Conservation (phyloP, 176 grass and related monocot species). For the Oryza punctata region DNA sequence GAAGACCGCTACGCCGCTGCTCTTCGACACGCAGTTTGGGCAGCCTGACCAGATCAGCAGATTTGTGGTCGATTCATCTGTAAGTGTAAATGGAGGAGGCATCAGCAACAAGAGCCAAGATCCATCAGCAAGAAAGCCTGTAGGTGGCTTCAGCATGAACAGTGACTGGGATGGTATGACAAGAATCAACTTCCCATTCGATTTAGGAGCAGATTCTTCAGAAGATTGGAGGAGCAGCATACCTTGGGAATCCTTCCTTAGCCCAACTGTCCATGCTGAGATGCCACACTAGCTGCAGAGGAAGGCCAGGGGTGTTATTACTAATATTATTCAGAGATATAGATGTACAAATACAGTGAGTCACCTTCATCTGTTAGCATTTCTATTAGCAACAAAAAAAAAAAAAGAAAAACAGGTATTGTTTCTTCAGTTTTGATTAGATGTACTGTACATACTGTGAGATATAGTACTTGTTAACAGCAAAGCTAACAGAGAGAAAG, state of each 20-base stretch:
- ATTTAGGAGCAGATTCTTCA: slow-evolving; percentile 53
- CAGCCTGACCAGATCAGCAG: slow-evolving; percentile 48
- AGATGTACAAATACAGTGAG: slow-evolving; percentile 32
- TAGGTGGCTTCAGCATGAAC: slow-evolving; percentile 39
- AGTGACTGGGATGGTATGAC: slow-evolving; percentile 46
- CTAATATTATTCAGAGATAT: slow-evolving; percentile 19
- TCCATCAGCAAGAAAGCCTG: slow-evolving; percentile 21
- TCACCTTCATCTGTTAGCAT: slow-evolving; percentile 69
- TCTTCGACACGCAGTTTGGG: slow-evolving; percentile 58
- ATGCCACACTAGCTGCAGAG: slow-evolving; percentile 40
- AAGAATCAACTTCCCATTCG: slow-evolving; percentile 58
- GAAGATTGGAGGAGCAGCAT: slow-evolving; percentile 87
- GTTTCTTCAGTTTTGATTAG: slow-evolving; percentile 44
- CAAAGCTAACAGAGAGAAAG: slow-evolving; percentile 64
- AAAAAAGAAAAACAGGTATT: slow-evolving; percentile 5
- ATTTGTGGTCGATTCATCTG: slow-evolving; percentile 51
- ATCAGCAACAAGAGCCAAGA: slow-evolving; percentile 36
- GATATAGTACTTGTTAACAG: slow-evolving; percentile 60
- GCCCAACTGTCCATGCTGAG: slow-evolving; percentile 52
- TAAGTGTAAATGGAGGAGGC: slow-evolving; percentile 25
- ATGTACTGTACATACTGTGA: slow-evolving; percentile 37
- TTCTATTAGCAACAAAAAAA: slow-evolving; percentile 59
- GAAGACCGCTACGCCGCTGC: slow-evolving; percentile 39
- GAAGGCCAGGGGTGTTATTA: not conserved
- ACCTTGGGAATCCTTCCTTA: slow-evolving; percentile 70